A percentile compares a stretch with the other conserved stretches of the same genome.
phyloP scores from a whole-genome alignment of 306 rosid species.

The Medicago lupulina region DNA sequence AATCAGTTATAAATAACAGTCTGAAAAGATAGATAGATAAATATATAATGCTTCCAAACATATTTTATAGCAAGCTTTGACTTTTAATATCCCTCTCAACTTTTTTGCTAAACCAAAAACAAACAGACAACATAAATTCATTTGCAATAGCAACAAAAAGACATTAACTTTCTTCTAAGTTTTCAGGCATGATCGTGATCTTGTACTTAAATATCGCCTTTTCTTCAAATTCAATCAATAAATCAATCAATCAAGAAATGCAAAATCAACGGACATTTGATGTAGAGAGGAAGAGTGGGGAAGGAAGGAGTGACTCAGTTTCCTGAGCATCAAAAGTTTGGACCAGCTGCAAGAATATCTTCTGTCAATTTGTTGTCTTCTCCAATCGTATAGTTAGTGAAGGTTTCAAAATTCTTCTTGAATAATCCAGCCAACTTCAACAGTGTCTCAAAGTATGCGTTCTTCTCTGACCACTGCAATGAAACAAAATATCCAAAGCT shows the following conservation, averaged over 20 bases:
- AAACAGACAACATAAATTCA: not conserved
- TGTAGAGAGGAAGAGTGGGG: not conserved
- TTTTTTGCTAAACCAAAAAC: not conserved
- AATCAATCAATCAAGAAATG: not conserved
- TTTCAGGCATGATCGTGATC: not conserved
- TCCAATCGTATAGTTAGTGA: constrained; percentile 66
- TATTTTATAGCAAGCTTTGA: not conserved
- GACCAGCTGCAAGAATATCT: constrained; percentile 87
- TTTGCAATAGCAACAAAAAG: not conserved
- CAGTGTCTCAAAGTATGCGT: constrained; percentile 57
- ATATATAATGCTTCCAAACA: too few relatives aligned
- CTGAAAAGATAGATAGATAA: not conserved
- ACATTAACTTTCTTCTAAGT: constrained; percentile 2
- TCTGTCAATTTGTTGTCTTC: constrained; percentile 60
- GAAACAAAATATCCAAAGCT: constrained; percentile 16
- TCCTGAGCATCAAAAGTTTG: constrained; percentile 51
- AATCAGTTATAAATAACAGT: not conserved
- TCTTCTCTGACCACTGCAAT: constrained; percentile 79
- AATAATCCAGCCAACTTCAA: constrained; percentile 74
- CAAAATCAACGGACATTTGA: not conserved
- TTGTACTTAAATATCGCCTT: not conserved
- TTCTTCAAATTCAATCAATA: not conserved
- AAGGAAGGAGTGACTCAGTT: not conserved
- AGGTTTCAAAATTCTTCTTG: constrained; percentile 75
- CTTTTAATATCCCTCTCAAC: not conserved